phyloP scores from a whole-genome alignment of 805 yeast species.

The Pichia californica region DNA sequence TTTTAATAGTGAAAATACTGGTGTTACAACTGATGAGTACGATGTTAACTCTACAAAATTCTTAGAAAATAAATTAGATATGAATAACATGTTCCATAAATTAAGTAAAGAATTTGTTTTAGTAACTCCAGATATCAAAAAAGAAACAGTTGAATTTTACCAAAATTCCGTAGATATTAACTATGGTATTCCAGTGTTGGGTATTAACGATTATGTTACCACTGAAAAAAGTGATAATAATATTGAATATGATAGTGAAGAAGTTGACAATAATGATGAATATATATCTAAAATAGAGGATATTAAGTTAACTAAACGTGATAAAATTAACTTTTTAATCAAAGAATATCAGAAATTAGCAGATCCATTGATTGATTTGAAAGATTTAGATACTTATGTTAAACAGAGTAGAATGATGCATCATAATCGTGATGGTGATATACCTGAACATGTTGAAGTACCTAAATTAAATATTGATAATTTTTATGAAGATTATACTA shows the following conservation, averaged over 20 bases:
- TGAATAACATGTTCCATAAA: not conserved
- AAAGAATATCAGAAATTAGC: constrained; percentile 5
- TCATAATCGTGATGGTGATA: constrained; percentile 6
- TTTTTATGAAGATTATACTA: not conserved
- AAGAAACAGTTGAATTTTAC: not conserved
- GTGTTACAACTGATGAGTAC: not conserved
- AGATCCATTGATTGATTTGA: constrained; percentile 4
- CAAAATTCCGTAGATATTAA: not conserved
- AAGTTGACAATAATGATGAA: not conserved
- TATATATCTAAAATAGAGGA: not conserved
- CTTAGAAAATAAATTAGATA: not conserved
- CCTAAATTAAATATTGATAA: constrained; percentile 1
- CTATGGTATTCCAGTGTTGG: not conserved
- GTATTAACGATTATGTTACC: not conserved
- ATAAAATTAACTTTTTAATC: not conserved
- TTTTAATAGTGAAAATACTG: not conserved
- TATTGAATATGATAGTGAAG: not conserved
- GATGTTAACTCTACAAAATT: not conserved
- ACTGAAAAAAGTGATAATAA: not conserved
- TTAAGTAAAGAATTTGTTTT: not conserved
- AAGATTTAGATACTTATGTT: constrained; percentile 7
- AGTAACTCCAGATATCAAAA: not conserved
- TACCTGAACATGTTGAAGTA: not conserved
- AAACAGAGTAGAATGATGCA: constrained; percentile 11
- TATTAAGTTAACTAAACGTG: not conserved